A percentile compares a stretch with the other conserved stretches of the same genome.
Evolutionary conservation across 2,329 filamentous ascomycete species (phyloP).

Genomic region (Ophiostoma triangulosporum): DNA sequence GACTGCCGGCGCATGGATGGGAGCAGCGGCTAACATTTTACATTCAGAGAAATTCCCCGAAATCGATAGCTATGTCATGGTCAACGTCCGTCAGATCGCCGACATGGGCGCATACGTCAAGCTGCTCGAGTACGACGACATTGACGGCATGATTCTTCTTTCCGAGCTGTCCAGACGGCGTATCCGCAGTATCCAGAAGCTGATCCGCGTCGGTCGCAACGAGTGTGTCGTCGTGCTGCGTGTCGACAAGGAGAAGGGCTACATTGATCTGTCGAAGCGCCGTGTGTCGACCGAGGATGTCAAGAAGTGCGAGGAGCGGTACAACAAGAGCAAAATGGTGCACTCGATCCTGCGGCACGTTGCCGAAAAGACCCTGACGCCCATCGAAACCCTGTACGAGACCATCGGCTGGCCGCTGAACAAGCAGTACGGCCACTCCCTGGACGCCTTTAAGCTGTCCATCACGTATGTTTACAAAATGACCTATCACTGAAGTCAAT

Average conservation of each 20-base stretch:
- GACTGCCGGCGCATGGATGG: background rate
- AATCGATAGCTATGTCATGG: constrained; percentile 99
- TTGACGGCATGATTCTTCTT: constrained; percentile 98
- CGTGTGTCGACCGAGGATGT: constrained; percentile 96
- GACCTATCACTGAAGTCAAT: background rate
- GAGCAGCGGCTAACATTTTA: background rate
- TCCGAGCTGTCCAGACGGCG: constrained; percentile 94
- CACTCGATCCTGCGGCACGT: constrained; percentile 99
- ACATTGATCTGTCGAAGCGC: constrained; percentile 97
- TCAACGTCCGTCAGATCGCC: constrained; percentile 88
- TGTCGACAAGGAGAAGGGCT: constrained; percentile 98
- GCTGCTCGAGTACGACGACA: constrained; percentile 98
- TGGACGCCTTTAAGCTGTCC: constrained; percentile 97
- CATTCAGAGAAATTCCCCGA: constrained; percentile 60
- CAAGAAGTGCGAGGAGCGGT: constrained; percentile 94
- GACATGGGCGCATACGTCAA: constrained; percentile 99
- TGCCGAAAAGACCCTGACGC: constrained; percentile 86
- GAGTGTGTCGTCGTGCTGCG: constrained; percentile 96
- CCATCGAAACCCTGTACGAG: constrained; percentile 92
- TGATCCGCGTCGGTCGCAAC: constrained; percentile 94
- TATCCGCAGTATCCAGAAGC: constrained; percentile 97
- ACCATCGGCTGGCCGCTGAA: constrained; percentile 93
- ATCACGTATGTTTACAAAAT: constrained; percentile 58
- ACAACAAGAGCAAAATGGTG: constrained; percentile 99
- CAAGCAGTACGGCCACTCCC: constrained; percentile 91